A percentile compares a stretch with the other conserved stretches of the same genome.
These are phyloP conservation scores for Scutellaria barbata DNA, from an alignment of 257 asterid species.

Conservation along the genomic window DNA sequence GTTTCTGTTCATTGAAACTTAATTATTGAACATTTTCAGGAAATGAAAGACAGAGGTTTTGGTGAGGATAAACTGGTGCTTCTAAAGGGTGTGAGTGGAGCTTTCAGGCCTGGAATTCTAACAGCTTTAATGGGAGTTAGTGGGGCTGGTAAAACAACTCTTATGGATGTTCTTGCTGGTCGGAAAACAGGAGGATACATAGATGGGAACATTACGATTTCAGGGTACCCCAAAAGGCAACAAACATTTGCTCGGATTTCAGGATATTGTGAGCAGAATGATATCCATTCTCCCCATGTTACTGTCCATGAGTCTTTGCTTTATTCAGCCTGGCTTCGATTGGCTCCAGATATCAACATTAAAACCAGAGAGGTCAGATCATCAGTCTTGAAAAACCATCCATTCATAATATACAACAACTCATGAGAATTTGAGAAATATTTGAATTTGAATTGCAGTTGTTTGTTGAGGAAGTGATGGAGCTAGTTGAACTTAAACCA, in stretches of 20 bases:
- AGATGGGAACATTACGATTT: conserved; percentile 59
- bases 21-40: conserved; percentile 35
- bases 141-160: conserved; percentile 81
- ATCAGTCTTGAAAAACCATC: background rate
- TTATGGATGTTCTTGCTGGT: conserved; percentile 78
- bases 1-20: background rate
- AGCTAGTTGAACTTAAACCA: conserved; percentile 62
- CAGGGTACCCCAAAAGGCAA: conserved; percentile 69
- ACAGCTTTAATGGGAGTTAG: conserved; percentile 80
- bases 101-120: conserved; percentile 67
- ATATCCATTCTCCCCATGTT: conserved; percentile 70
- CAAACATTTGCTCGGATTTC: conserved; percentile 72
- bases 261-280: conserved; percentile 76
- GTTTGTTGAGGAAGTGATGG: conserved; percentile 65
- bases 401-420: background rate
- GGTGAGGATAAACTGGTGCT: conserved; percentile 57
- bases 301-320: conserved; percentile 65
- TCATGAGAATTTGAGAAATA: background rate
- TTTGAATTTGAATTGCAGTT: conserved; percentile 37
- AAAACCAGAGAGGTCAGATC: conserved; percentile 48
- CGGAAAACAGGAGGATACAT: conserved; percentile 77
- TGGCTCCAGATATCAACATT: conserved; percentile 49
- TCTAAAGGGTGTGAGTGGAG: conserved; percentile 67
- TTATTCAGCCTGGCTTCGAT: conserved; percentile 70
- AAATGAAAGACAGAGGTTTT: conserved; percentile 51